A percentile compares a stretch with the other conserved stretches of the same genome.
phyloP scores from a whole-genome alignment of 1,139 yeast genomes.

The Diutina ranongensis region DNA sequence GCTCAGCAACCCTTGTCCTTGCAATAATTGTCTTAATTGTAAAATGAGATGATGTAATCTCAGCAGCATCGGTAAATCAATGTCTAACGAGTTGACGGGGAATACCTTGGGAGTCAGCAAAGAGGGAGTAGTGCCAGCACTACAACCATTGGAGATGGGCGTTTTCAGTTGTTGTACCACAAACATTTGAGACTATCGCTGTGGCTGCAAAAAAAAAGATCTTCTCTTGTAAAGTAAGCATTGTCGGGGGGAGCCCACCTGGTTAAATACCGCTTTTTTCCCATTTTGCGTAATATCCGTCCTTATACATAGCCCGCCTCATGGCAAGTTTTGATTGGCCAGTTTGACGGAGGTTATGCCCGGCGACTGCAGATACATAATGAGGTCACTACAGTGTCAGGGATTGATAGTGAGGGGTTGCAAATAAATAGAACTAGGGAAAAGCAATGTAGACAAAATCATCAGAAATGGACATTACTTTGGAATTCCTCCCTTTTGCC shows the following conservation, averaged over 20 bases:
- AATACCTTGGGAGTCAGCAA: not conserved
- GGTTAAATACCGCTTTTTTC: not conserved
- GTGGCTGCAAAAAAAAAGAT: conserved; percentile 5
- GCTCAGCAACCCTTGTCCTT: conserved; percentile 22
- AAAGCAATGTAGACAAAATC: no score
- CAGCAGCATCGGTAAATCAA: conserved; percentile 1
- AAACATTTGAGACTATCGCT: not conserved
- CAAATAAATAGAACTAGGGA: no score
- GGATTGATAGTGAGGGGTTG: no score
- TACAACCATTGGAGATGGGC: not conserved
- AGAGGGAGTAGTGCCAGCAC: not conserved
- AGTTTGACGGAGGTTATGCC: not conserved
- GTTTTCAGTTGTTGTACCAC: not conserved
- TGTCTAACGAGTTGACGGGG: not conserved
- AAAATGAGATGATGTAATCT: not conserved
- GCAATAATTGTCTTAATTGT: not conserved
- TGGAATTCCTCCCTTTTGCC: no score
- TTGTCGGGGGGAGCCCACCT: not conserved
- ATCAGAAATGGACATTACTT: no score
- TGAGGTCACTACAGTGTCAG: no score
- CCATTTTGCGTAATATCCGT: conserved; percentile 3
- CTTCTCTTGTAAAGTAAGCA: not conserved
- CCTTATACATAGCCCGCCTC: not conserved
- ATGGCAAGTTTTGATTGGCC: not conserved
- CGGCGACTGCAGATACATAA: no score